Conservation (phyloP, 768 basidiomycete genomes). For the Crepidotus variabilis region DNA sequence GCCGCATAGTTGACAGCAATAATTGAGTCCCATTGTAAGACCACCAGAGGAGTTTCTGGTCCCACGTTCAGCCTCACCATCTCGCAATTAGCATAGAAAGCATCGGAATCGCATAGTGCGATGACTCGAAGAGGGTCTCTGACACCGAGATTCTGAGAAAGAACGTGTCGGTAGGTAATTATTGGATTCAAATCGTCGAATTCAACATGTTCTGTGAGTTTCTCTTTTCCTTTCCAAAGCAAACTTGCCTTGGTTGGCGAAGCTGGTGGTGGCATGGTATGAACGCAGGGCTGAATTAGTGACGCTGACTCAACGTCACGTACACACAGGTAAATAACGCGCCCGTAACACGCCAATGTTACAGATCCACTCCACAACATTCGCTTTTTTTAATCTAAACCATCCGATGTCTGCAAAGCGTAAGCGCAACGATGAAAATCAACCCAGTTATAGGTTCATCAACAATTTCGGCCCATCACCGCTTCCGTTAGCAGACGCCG, state of each 20-base stretch:
- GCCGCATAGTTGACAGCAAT: constrained; percentile 98
- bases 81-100: constrained; percentile 85
- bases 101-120: constrained; percentile 89
- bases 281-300: too few relatives aligned
- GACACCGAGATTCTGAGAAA: constrained; percentile 63
- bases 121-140: constrained; percentile 79
- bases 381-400: too few relatives aligned
- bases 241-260: constrained; percentile 6
- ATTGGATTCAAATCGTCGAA: constrained; percentile 59
- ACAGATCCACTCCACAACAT: too few relatives aligned
- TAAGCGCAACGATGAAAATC: too few relatives aligned
- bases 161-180: constrained; percentile 79
- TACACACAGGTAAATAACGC: constrained; percentile 6
- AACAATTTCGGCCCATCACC: too few relatives aligned
- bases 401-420: too few relatives aligned
- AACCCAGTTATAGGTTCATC: too few relatives aligned
- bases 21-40: constrained; percentile 82
- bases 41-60: constrained; percentile 66
- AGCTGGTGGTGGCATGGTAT: constrained; percentile 5
- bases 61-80: constrained; percentile 70
- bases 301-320: too few relatives aligned
- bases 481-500: too few relatives aligned
- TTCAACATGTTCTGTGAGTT: constrained; percentile 32
- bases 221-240: constrained; percentile 59
- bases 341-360: constrained; percentile 17